phyloP scores from a whole-genome alignment of 1,284 basidiomycete species.

The Sporisorium iseilematis-ciliati region DNA sequence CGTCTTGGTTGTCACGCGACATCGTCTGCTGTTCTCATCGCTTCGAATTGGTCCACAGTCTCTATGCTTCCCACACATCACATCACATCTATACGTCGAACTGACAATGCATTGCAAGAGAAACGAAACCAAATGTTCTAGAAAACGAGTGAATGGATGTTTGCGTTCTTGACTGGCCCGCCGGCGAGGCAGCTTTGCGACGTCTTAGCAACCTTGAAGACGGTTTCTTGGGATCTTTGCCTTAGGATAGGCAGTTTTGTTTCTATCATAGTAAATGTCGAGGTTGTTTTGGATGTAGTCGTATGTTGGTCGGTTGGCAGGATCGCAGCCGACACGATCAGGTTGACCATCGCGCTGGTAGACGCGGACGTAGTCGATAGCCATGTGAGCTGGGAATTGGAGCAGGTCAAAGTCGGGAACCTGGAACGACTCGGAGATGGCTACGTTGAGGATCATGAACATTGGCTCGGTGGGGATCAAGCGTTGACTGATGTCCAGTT shows the following conservation, averaged over 20 bases:
- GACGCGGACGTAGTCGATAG: slow-evolving; percentile 72
- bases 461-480: slow-evolving; percentile 65
- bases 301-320: slow-evolving; percentile 61
- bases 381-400: slow-evolving; percentile 71
- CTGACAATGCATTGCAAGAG: background rate
- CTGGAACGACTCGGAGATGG: slow-evolving; percentile 71
- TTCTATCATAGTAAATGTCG: slow-evolving; percentile 66
- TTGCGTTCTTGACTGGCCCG: background rate
- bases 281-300: slow-evolving; percentile 67
- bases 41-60: background rate
- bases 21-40: background rate
- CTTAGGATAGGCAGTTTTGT: slow-evolving; percentile 53
- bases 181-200: background rate
- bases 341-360: slow-evolving; percentile 71
- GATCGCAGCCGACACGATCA: slow-evolving; percentile 67
- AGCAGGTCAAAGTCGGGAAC: slow-evolving; percentile 70
- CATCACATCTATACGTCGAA: background rate
- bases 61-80: background rate
- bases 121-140: slow-evolving; percentile 2
- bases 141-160: background rate
- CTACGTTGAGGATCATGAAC: slow-evolving; percentile 52
- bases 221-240: slow-evolving; percentile 47
- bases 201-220: slow-evolving; percentile 36
- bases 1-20: background rate
- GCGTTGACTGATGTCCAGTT: slow-evolving; percentile 57